A percentile compares a stretch with the other conserved stretches of the same genome.
phyloP scores from a whole-genome alignment of 768 basidiomycete species.

The Wakefieldia striispora region DNA sequence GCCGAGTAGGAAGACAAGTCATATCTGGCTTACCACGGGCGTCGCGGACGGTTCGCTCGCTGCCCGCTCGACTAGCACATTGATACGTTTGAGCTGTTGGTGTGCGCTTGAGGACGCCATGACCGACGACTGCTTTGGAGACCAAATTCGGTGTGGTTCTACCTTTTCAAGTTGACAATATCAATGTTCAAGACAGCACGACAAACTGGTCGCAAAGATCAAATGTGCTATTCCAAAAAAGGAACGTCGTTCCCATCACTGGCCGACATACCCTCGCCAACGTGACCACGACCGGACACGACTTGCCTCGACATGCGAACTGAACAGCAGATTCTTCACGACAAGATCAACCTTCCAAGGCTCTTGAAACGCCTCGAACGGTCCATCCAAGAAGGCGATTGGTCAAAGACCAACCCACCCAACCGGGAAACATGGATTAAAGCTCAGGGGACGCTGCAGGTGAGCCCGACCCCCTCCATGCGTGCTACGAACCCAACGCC shows the following conservation, averaged over 20 bases:
- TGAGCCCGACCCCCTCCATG: constrained; percentile 22
- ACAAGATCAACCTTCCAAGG: constrained; percentile 66
- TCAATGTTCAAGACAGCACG: not conserved
- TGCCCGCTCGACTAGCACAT: constrained; percentile 44
- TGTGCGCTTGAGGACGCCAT: constrained; percentile 23
- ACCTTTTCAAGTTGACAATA: not conserved
- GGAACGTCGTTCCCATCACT: constrained; percentile 29
- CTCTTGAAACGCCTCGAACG: constrained; percentile 63
- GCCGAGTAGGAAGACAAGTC: not conserved
- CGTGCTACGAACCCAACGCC: not conserved
- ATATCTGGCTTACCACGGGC: constrained; percentile 34
- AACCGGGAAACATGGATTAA: constrained; percentile 49
- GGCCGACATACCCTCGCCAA: too few species aligned
- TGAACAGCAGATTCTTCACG: constrained; percentile 41
- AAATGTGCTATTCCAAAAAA: constrained; percentile 4
- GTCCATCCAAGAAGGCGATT: constrained; percentile 38
- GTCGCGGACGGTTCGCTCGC: constrained; percentile 38
- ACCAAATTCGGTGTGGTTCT: not conserved
- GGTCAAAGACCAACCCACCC: constrained; percentile 29
- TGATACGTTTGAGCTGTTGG: constrained; percentile 21
- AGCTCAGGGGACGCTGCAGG: constrained; percentile 56
- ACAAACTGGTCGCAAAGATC: constrained; percentile 12
- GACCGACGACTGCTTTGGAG: not conserved
- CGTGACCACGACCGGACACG: not conserved
- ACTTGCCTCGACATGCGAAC: constrained; percentile 26